A percentile compares a stretch with the other conserved stretches of the same genome.
Evolutionary conservation across 305 asterid species (phyloP).

Genomic region (Petunia hybrid): DNA sequence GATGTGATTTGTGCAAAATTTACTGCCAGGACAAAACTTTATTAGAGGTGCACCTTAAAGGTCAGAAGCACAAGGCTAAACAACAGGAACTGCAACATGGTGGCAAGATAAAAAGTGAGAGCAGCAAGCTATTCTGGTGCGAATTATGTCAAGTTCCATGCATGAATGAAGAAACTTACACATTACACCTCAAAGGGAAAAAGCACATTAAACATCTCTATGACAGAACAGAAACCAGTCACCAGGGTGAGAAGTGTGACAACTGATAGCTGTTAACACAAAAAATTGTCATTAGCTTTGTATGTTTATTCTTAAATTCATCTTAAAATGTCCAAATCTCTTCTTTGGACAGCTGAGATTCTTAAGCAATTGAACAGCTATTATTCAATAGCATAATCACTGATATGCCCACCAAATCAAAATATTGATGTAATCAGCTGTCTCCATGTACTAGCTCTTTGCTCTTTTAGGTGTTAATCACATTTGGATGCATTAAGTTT

Average conservation of each 20-base stretch:
- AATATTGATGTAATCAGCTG: background rate
- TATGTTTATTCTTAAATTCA: background rate
- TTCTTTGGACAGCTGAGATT: background rate
- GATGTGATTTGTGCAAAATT: conserved; percentile 52
- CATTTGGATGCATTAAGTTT: background rate
- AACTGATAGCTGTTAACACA: background rate
- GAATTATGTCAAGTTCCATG: conserved; percentile 54
- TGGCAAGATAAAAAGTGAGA: conserved; percentile 7
- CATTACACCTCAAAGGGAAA: conserved; percentile 51
- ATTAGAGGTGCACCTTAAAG: conserved; percentile 51
- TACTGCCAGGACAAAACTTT: conserved; percentile 47
- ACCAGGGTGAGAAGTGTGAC: background rate
- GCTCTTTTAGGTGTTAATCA: background rate
- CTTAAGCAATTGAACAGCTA: too few species aligned
- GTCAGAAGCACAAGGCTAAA: conserved; percentile 58
- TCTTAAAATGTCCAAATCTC: background rate
- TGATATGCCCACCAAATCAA: background rate
- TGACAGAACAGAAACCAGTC: background rate
- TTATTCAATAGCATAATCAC: background rate
- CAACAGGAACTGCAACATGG: conserved; percentile 33
- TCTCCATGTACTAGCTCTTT: conserved; percentile 13
- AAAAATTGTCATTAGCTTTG: background rate
- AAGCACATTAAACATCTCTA: conserved; percentile 38
- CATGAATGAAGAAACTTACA: conserved; percentile 45
- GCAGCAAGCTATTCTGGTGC: conserved; percentile 40